Conservation (phyloP, 176 grass and related monocot species). For the Leersia perrieri region DNA sequence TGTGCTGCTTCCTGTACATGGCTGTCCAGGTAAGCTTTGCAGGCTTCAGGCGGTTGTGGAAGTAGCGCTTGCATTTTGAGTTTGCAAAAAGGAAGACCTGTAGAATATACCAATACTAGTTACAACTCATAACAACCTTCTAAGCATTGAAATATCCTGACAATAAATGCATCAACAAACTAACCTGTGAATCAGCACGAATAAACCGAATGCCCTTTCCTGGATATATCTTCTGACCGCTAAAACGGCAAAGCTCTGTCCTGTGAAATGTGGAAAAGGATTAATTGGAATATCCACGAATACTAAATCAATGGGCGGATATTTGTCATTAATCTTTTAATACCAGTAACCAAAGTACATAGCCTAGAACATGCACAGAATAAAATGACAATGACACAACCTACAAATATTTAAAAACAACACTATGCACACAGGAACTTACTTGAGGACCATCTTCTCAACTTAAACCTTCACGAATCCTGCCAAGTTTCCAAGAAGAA, state of each 20-base stretch:
- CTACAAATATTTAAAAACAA: neutral
- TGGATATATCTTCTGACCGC: slow-evolving; percentile 77
- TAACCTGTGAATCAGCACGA: slow-evolving; percentile 70
- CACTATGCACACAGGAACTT: slow-evolving; percentile 12
- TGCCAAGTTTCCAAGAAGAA: neutral
- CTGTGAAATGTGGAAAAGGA: slow-evolving; percentile 14
- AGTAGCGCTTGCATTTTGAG: slow-evolving; percentile 85
- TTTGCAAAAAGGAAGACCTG: slow-evolving; percentile 81
- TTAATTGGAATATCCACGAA: neutral
- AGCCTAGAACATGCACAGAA: neutral
- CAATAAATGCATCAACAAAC: neutral
- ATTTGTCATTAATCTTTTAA: neutral
- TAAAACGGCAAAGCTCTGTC: slow-evolving; percentile 83
- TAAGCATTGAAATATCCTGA: neutral
- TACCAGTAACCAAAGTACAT: neutral
- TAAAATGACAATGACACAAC: neutral
- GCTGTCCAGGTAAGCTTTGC: slow-evolving; percentile 82
- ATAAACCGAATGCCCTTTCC: slow-evolving; percentile 82
- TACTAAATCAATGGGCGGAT: neutral
- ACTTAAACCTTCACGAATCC: slow-evolving; percentile 34
- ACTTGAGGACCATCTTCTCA: slow-evolving; percentile 82
- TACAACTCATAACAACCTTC: neutral
- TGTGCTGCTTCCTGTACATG: slow-evolving; percentile 89
- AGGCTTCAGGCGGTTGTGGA: slow-evolving; percentile 86
- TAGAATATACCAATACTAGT: neutral